phyloP scores from a whole-genome alignment of 2,329 filamentous ascomycete genomes.

The Clarireedia hainanense region DNA sequence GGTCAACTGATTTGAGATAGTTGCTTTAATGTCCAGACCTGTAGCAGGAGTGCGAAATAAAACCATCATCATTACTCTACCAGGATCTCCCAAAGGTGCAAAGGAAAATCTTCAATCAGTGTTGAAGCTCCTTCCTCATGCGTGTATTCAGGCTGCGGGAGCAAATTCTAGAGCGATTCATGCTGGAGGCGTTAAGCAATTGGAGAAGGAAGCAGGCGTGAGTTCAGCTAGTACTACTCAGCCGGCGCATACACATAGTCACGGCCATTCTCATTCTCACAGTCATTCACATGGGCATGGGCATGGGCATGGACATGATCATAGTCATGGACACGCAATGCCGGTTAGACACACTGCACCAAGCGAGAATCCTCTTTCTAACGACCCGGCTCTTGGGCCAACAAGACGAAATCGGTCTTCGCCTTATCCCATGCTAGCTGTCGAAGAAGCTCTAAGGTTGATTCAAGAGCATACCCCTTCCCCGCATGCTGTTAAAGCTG shows the following conservation, averaged over 20 bases:
- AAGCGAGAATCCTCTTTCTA: conserved; percentile 48
- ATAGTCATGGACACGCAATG: conserved; percentile 54
- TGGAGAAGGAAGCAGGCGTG: conserved; percentile 77
- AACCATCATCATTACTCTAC: conserved; percentile 78
- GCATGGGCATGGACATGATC: conserved; percentile 47
- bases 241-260: conserved; percentile 40
- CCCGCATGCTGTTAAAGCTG: conserved; percentile 46
- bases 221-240: conserved; percentile 11
- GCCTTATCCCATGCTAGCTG: conserved; percentile 85
- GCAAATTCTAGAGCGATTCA: conserved; percentile 75
- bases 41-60: conserved; percentile 80
- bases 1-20: conserved; percentile 38
- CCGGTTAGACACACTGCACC: conserved; percentile 67
- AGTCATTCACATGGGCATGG: conserved; percentile 35
- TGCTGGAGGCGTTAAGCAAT: conserved; percentile 69
- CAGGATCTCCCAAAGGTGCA: conserved; percentile 91
- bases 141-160: conserved; percentile 83
- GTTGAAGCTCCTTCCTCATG: conserved; percentile 85
- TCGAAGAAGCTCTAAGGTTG: conserved; percentile 68
- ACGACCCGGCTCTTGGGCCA: conserved; percentile 53
- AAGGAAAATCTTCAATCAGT: conserved; percentile 87
- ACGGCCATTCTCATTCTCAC: conserved; percentile 40
- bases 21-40: conserved; percentile 94
- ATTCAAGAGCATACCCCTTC: conserved; percentile 67
- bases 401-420: conserved; percentile 72